Conservation (phyloP, 2,329 filamentous ascomycete genomes). For the Endoconidiophora laricicola region DNA sequence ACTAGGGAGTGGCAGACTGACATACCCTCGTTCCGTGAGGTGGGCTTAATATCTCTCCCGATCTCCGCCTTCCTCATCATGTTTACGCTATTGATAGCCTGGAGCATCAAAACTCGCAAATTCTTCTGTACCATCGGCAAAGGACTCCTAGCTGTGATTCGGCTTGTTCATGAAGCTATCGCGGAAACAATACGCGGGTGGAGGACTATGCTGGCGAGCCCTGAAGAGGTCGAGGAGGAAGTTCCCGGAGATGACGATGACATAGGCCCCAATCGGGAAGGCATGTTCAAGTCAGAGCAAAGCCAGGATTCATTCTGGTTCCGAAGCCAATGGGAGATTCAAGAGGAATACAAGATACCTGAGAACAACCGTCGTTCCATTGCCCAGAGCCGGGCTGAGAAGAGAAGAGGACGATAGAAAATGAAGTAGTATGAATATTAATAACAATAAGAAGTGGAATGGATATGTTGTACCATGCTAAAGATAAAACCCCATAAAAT, state of each 20-base stretch:
- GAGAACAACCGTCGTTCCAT: constrained; percentile 5
- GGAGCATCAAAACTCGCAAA: constrained; percentile 30
- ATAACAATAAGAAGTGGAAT: too few species aligned
- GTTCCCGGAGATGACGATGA: not conserved
- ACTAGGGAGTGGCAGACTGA: constrained; percentile 40
- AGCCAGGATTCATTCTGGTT: not conserved
- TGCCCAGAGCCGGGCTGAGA: not conserved
- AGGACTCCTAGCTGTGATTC: not conserved
- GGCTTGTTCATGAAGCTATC: not conserved
- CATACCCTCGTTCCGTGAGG: constrained; percentile 26
- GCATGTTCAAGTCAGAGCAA: not conserved
- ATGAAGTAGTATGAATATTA: too few species aligned
- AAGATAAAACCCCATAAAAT: too few species aligned
- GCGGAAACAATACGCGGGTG: not conserved
- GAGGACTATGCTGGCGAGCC: not conserved
- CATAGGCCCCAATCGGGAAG: not conserved
- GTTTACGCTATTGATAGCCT: constrained; percentile 36
- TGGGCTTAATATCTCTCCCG: constrained; percentile 32
- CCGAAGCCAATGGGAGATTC: not conserved
- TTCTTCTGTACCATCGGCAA: constrained; percentile 17
- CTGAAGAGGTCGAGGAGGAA: not conserved
- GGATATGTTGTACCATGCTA: too few species aligned
- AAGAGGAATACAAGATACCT: not conserved
- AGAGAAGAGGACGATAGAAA: not conserved
- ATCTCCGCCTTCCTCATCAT: constrained; percentile 32